Conservation (phyloP, 176 grass and related monocot genomes). For the Pontederia paniculata region DNA sequence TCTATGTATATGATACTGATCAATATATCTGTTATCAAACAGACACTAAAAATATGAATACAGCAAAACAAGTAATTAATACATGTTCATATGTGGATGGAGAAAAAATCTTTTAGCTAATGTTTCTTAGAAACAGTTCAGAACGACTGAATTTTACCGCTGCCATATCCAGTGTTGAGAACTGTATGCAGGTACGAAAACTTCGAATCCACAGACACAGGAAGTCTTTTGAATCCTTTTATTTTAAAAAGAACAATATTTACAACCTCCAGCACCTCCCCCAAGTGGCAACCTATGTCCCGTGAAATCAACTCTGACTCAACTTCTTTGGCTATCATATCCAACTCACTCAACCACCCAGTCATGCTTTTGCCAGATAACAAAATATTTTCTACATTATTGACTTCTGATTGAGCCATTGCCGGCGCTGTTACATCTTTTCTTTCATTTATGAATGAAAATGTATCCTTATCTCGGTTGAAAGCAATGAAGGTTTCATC, state of each 20-base stretch:
- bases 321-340: slow-evolving; percentile 36
- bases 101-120: neutral
- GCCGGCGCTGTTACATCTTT: slow-evolving; percentile 1
- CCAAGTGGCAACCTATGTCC: slow-evolving; percentile 37
- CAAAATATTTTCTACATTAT: slow-evolving; percentile 24
- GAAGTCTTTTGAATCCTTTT: slow-evolving; percentile 30
- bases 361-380: slow-evolving; percentile 28
- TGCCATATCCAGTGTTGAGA: slow-evolving; percentile 26
- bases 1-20: slow-evolving; percentile 40
- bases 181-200: slow-evolving; percentile 38
- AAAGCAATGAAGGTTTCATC: slow-evolving; percentile 31
- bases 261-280: slow-evolving; percentile 36
- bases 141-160: slow-evolving; percentile 16
- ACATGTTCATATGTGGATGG: neutral
- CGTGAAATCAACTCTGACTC: slow-evolving; percentile 31
- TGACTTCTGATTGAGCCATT: slow-evolving; percentile 10
- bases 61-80: neutral
- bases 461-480: slow-evolving; percentile 24
- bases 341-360: slow-evolving; percentile 40
- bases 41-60: neutral
- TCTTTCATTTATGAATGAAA: slow-evolving; percentile 28
- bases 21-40: slow-evolving; percentile 29
- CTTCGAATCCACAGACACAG: slow-evolving; percentile 27
- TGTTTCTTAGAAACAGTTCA: neutral
- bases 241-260: slow-evolving; percentile 35